phyloP scores from a whole-genome alignment of 2,329 filamentous ascomycete species.

The Paracoccidioides lutzii region DNA sequence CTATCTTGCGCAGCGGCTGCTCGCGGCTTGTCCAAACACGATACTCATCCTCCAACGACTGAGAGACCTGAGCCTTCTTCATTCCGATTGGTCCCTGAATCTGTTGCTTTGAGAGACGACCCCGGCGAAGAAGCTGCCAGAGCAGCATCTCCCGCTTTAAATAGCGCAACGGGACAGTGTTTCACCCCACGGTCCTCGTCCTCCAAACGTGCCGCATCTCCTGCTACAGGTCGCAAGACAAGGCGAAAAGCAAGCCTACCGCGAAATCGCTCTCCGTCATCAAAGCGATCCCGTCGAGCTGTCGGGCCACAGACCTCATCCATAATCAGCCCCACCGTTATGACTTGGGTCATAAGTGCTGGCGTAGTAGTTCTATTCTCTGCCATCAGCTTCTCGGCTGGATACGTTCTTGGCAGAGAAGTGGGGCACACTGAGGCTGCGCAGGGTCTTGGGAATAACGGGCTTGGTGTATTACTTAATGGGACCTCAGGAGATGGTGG shows the following conservation, averaged over 20 bases:
- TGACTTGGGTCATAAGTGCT: slow-evolving; percentile 54
- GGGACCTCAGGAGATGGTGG: slow-evolving; percentile 11
- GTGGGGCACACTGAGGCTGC: slow-evolving; percentile 41
- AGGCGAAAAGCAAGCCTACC: slow-evolving; percentile 21
- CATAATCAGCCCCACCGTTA: slow-evolving; percentile 44
- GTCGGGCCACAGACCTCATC: slow-evolving; percentile 20
- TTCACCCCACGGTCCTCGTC: not conserved
- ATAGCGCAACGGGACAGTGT: not conserved
- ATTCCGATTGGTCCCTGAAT: slow-evolving; percentile 48
- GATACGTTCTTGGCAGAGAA: slow-evolving; percentile 49
- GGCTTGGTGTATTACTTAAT: slow-evolving; percentile 16
- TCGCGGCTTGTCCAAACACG: slow-evolving; percentile 58
- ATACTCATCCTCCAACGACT: slow-evolving; percentile 17
- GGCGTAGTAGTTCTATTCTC: slow-evolving; percentile 52
- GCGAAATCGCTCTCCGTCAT: slow-evolving; percentile 30
- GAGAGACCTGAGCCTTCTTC: slow-evolving; percentile 31
- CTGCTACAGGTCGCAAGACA: slow-evolving; percentile 9
- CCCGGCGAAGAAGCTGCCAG: slow-evolving; percentile 7
- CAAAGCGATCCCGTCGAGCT: slow-evolving; percentile 25
- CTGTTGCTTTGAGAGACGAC: slow-evolving; percentile 35
- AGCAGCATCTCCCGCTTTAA: not conserved
- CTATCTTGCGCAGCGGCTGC: slow-evolving; percentile 91
- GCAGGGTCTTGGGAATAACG: slow-evolving; percentile 15
- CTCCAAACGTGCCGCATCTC: slow-evolving; percentile 12
- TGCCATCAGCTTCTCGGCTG: slow-evolving; percentile 52